Percentiles rank a stretch among this genome's conserved stretches.
phyloP scores from a whole-genome alignment of 768 basidiomycete genomes.

The Scleroderma citrinum region DNA sequence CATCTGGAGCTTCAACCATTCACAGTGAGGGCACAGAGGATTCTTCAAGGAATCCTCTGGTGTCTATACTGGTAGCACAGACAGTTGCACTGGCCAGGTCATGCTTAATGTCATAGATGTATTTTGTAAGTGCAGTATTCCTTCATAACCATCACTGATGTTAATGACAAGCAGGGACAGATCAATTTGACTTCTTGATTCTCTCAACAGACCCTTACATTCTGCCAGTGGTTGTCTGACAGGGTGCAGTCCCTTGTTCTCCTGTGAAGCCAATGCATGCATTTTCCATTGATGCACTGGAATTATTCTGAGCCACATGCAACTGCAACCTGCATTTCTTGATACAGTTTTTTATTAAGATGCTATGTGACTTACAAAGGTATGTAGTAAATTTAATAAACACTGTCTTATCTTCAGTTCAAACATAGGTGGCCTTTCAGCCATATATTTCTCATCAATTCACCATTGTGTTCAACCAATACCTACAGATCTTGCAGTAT shows the following conservation, averaged over 20 bases:
- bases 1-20: not conserved
- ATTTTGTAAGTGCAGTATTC: not conserved
- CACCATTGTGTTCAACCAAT: not conserved
- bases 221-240: no score
- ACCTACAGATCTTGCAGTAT: constrained; percentile 7
- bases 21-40: no score
- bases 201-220: no score
- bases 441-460: constrained; percentile 4
- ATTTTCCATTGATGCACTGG: no score
- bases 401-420: not conserved
- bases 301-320: constrained; percentile 6
- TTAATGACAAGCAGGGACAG: not conserved
- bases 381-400: no score
- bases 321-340: constrained; percentile 10
- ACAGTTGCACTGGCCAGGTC: no score
- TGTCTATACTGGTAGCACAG: no score
- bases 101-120: not conserved
- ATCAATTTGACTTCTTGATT: no score
- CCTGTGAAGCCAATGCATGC: no score
- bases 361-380: constrained; percentile 11
- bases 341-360: constrained; percentile 13
- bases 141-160: not conserved
- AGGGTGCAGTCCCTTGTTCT: no score
- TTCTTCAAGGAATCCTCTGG: no score
- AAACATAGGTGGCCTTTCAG: constrained; percentile 2